Evolutionary conservation across 148 eudicot genomes (phyloP), one percentile per base, ranked within the genome.

Genomic region (Spergularia marina): DNA sequence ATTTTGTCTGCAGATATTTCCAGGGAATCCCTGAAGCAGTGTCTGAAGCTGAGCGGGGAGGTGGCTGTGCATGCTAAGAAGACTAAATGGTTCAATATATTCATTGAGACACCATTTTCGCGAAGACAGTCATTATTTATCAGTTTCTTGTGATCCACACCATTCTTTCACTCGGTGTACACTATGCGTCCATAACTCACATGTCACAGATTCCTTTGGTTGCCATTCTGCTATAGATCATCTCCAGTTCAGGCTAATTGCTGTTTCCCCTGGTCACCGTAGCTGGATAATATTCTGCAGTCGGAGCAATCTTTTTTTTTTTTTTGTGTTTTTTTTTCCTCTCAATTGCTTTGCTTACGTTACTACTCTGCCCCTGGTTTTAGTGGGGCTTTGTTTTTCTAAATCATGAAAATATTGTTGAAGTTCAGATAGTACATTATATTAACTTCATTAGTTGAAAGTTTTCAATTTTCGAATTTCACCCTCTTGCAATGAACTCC

Each of bases 61-160:
- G 84, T 30, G 82, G 89, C 74, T 86, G 89, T 74, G 85, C 85
- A 15, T 86, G 89, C 77, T 86, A 66, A 82, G 58, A 41, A 18
- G 25, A 34, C 41, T 36, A 64, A 40, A 52, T 68, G 63, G 59
- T 40, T 17, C 30, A 58, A 23, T 6, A 12, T 49, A 34, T 74
- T 54, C 23, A 12, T 47, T 15, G 4, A 25, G 73, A 58, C 14
- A 53, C 55, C 55, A 23, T 76, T 71, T 53, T 55, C 59, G 72
- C 14, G 0, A 30, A 49, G 71, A 62, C 44, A 14, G 59, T 61
- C 76, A 72, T 55, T 39, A 66, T 56, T 65, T 56, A 21, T 55
- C 62, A 8, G 20, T 78, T 78, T 72, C 40, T 39, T 61, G 61
- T 53, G 17, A 61, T 72, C 71, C n/a, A 72, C 72, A 65, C 73